phyloP scores from a whole-genome alignment of 2,329 filamentous ascomycete genomes.

The Botryosphaeria agaves region DNA sequence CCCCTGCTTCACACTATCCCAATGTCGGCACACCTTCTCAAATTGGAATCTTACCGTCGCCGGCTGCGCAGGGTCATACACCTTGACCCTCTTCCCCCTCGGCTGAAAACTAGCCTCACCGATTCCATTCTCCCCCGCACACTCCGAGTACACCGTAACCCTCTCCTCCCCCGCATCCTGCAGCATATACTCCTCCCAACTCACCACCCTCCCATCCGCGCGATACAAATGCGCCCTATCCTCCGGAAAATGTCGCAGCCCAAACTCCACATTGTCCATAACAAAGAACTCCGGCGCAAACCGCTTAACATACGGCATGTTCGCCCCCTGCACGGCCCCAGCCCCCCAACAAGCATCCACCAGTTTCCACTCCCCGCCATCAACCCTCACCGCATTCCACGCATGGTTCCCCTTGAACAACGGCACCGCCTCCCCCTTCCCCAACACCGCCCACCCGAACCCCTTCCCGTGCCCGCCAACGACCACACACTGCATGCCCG shows the following conservation, averaged over 20 bases:
- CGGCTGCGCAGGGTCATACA: conserved; percentile 29
- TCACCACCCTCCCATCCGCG: conserved; percentile 46
- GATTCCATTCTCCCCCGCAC: conserved; percentile 32
- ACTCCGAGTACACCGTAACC: conserved; percentile 28
- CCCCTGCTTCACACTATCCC: conserved; percentile 54
- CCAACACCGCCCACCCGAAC: conserved; percentile 48
- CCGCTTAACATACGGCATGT: conserved; percentile 42
- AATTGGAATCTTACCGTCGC: conserved; percentile 59
- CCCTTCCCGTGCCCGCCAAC: conserved; percentile 76
- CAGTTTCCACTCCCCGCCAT: conserved; percentile 78
- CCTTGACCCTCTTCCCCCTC: conserved; percentile 37
- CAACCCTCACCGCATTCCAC: conserved; percentile 85
- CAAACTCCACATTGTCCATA: conserved; percentile 63
- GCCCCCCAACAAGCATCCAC: conserved; percentile 90
- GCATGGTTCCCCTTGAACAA: conserved; percentile 56
- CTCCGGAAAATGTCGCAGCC: conserved; percentile 59
- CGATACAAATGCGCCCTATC: conserved; percentile 56
- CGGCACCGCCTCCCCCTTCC: conserved; percentile 48
- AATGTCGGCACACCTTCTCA: conserved; percentile 64
- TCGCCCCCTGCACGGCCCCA: conserved; percentile 41
- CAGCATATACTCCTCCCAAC: conserved; percentile 70
- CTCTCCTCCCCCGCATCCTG: conserved; percentile 34
- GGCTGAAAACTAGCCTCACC: conserved; percentile 45
- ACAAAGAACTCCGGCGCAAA: conserved; percentile 49
- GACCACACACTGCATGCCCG: conserved; percentile 61